phyloP scores from a whole-genome alignment of 1,139 yeast genomes.

The Nakaseomyces uthaithaninus region DNA sequence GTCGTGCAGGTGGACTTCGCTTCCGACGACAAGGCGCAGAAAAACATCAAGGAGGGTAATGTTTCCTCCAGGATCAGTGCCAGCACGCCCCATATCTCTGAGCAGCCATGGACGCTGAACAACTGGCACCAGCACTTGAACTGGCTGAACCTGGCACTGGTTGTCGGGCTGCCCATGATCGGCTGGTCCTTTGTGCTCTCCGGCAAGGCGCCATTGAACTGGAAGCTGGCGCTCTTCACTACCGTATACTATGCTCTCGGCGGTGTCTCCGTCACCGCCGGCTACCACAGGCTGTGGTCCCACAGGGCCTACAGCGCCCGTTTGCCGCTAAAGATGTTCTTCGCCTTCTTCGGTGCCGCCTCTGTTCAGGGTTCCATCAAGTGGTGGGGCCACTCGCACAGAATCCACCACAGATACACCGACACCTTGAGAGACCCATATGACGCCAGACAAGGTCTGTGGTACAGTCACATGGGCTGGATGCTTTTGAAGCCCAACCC shows the following conservation, averaged over 20 bases:
- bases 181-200: constrained; percentile 50
- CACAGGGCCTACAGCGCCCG: constrained; percentile 81
- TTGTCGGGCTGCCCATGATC: constrained; percentile 56
- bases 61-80: constrained; percentile 20
- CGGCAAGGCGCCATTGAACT: constrained; percentile 46
- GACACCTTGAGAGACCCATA: constrained; percentile 96
- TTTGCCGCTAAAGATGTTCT: constrained; percentile 59
- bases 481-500: constrained; percentile 93
- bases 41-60: constrained; percentile 9
- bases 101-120: constrained; percentile 76
- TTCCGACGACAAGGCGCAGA: constrained; percentile 41
- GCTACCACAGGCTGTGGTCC: constrained; percentile 81
- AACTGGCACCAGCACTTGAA: constrained; percentile 88
- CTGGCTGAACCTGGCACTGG: constrained; percentile 85
- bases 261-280: constrained; percentile 94
- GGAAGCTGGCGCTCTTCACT: constrained; percentile 55
- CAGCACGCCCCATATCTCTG: constrained; percentile 59
- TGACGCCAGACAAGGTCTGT: constrained; percentile 91
- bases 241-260: constrained; percentile 56
- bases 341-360: constrained; percentile 85
- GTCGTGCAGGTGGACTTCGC: constrained; percentile 59
- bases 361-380: constrained; percentile 95
- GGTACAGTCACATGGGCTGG: constrained; percentile 98
- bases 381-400: constrained; percentile 98
- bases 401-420: constrained; percentile 95